phyloP scores from a whole-genome alignment of 2,329 filamentous ascomycete species.

The Colletotrichum liaoningense region DNA sequence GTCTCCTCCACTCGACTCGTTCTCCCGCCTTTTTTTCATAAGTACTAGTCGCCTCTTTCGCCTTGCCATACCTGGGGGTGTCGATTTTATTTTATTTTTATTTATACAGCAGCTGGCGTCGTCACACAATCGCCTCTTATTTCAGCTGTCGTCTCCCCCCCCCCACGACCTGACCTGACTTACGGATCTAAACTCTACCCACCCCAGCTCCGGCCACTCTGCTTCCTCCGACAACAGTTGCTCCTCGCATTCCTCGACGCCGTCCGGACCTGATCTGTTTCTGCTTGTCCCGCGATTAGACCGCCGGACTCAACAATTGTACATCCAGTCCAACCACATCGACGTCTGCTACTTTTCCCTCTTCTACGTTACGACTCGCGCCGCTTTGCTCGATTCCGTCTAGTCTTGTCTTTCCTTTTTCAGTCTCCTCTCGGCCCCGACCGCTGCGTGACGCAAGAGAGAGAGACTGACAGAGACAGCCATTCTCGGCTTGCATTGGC shows the following conservation, averaged over 20 bases:
- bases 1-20: conserved; percentile 6
- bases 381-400: conserved; percentile 7
- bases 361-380: background rate
- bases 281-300: conserved; percentile 29
- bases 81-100: background rate
- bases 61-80: background rate
- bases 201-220: conserved; percentile 28
- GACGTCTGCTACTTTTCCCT: conserved; percentile 6
- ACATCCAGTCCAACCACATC: background rate
- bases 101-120: conserved; percentile 12
- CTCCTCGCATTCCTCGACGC: conserved; percentile 25
- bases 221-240: conserved; percentile 22
- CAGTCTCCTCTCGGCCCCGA: background rate
- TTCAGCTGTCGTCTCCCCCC: conserved; percentile 30
- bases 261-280: conserved; percentile 29
- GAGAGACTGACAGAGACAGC: conserved; percentile 8
- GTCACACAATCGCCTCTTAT: conserved; percentile 33
- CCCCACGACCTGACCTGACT: conserved; percentile 8
- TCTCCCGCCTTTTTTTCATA: background rate
- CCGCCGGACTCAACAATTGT: conserved; percentile 15
- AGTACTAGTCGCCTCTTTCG: conserved; percentile 26
- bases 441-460: background rate
- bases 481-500: conserved; percentile 15
- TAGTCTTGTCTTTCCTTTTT: conserved; percentile 21
- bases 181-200: background rate